Conservation (phyloP, 805 yeast species). For the Lipomyces oligophaga region DNA sequence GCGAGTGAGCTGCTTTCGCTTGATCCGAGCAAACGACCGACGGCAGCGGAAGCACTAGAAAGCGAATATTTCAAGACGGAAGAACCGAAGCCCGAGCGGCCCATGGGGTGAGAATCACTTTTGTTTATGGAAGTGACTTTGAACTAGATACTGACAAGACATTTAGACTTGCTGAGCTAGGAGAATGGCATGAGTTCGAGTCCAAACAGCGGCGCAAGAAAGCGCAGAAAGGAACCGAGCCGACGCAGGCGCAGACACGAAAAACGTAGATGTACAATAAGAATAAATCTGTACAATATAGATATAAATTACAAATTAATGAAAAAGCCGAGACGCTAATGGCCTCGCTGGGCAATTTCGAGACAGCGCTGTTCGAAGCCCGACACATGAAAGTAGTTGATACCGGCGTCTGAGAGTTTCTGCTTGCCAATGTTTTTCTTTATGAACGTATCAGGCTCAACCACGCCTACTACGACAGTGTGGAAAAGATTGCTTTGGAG, state of each 20-base stretch:
- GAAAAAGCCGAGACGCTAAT: background rate
- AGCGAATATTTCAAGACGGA: slow-evolving; percentile 69
- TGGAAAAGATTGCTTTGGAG: slow-evolving; percentile 51
- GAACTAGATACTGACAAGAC: background rate
- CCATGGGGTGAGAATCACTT: slow-evolving; percentile 39
- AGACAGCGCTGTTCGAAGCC: slow-evolving; percentile 75
- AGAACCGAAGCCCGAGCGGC: slow-evolving; percentile 56
- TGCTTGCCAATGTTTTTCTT: slow-evolving; percentile 61
- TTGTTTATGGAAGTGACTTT: background rate
- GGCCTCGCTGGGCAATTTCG: slow-evolving; percentile 48
- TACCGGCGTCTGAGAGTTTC: slow-evolving; percentile 52
- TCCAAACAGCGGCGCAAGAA: slow-evolving; percentile 65
- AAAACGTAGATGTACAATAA: no score
- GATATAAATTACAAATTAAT: no score
- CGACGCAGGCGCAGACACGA: background rate
- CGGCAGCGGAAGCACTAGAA: slow-evolving; percentile 64
- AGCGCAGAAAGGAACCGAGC: slow-evolving; percentile 12
- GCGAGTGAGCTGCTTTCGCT: slow-evolving; percentile 60
- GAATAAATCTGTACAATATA: background rate
- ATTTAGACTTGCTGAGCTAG: slow-evolving; percentile 49
- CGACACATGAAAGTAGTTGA: slow-evolving; percentile 73
- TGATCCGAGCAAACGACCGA: slow-evolving; percentile 64
- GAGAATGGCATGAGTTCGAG: slow-evolving; percentile 97
- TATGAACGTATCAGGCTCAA: slow-evolving; percentile 89
- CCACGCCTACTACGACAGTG: slow-evolving; percentile 84